phyloP scores from a whole-genome alignment of 371 early-diverging fungal species.

The Batrachochytrium dendrobatidis region DNA sequence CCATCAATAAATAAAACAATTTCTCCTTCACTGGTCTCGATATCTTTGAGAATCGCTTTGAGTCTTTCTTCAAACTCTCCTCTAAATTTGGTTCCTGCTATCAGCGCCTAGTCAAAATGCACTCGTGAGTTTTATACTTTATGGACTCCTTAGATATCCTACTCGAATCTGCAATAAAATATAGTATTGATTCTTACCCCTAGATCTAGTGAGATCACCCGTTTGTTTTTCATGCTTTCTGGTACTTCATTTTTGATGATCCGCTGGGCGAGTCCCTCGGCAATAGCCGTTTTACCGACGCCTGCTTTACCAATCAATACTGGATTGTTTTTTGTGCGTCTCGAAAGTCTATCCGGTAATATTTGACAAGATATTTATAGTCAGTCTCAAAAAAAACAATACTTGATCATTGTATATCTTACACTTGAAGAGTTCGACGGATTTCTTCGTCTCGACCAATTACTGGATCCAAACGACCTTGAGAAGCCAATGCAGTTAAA shows the following conservation, averaged over 20 bases:
- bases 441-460: slow-evolving; percentile 78
- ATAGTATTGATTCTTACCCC: slow-evolving; percentile 49
- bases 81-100: slow-evolving; percentile 75
- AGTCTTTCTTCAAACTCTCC: slow-evolving; percentile 99
- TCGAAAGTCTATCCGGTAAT: slow-evolving; percentile 49
- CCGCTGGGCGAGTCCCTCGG: slow-evolving; percentile 93
- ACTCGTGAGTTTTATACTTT: no score
- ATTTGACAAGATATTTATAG: not conserved
- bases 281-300: slow-evolving; percentile 94
- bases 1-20: slow-evolving; percentile 98
- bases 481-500: slow-evolving; percentile 56
- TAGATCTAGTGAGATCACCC: slow-evolving; percentile 89
- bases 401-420: not conserved
- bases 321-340: slow-evolving; percentile 56
- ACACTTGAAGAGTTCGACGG: slow-evolving; percentile 45
- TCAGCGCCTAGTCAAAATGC: slow-evolving; percentile 34
- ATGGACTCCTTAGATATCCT: no score
- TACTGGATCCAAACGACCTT: slow-evolving; percentile 71
- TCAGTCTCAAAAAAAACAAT: not conserved
- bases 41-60: slow-evolving; percentile 94
- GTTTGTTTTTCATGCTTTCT: slow-evolving; percentile 68
- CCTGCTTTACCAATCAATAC: slow-evolving; percentile 74
- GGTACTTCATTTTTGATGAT: slow-evolving; percentile 95
- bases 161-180: no score
- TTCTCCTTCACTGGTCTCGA: slow-evolving; percentile 78